A percentile compares a stretch with the other conserved stretches of the same genome.
These are phyloP conservation scores for Aureobasidium musti DNA, from an alignment of 2,329 filamentous ascomycete genomes.

Conservation along the genomic window DNA sequence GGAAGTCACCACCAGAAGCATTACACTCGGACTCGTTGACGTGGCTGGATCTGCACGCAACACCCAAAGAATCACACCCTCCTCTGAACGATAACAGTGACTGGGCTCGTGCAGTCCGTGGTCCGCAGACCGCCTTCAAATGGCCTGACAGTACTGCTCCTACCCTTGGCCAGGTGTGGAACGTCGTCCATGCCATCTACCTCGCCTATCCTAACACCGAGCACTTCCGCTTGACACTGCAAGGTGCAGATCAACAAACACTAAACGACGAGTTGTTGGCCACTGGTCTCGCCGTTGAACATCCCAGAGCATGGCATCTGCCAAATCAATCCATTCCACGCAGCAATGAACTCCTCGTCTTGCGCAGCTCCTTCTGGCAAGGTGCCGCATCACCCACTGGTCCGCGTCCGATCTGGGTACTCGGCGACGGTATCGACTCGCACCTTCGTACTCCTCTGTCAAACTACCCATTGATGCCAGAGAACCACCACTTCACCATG, in stretches of 20 bases:
- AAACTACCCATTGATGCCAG: slow-evolving; percentile 48
- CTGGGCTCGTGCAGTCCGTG: slow-evolving; percentile 51
- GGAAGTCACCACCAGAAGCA: slow-evolving; percentile 42
- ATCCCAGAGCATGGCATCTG: slow-evolving; percentile 43
- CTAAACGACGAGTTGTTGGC: slow-evolving; percentile 47
- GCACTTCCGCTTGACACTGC: slow-evolving; percentile 48
- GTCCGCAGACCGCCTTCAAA: slow-evolving; percentile 46
- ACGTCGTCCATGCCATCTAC: slow-evolving; percentile 50
- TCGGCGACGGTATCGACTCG: slow-evolving; percentile 34
- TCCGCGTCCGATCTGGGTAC: slow-evolving; percentile 44
- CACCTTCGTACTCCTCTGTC: slow-evolving; percentile 33
- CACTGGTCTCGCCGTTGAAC: slow-evolving; percentile 48
- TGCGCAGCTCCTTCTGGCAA: slow-evolving; percentile 54
- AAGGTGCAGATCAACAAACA: slow-evolving; percentile 43
- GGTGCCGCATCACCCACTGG: slow-evolving; percentile 49
- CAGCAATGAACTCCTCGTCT: slow-evolving; percentile 50
- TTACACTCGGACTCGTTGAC: slow-evolving; percentile 45
- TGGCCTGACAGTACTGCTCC: slow-evolving; percentile 46
- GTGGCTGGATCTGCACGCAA: slow-evolving; percentile 43
- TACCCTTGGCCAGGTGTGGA: slow-evolving; percentile 51
- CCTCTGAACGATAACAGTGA: slow-evolving; percentile 39
- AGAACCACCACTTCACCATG: slow-evolving; percentile 51
- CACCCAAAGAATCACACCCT: slow-evolving; percentile 35
- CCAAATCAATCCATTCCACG: slow-evolving; percentile 40
- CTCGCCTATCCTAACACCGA: slow-evolving; percentile 49